These are phyloP conservation scores for Penicillium sp. DNA, from an alignment of 2,329 filamentous ascomycete genomes.

Conservation along the genomic window DNA sequence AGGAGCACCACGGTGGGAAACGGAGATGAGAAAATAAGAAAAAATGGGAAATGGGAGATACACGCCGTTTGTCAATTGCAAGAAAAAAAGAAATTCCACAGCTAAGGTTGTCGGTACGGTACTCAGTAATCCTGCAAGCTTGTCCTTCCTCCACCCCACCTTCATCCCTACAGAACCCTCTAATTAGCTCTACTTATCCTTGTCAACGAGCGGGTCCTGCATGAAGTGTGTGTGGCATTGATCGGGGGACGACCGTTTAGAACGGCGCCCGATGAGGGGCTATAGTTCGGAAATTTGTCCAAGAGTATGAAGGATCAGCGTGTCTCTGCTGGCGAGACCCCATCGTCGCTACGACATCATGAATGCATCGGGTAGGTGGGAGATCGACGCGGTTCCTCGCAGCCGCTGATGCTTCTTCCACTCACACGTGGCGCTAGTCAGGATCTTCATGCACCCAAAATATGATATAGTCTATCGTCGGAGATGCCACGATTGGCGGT, in stretches of 20 bases:
- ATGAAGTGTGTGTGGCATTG: conserved; percentile 10
- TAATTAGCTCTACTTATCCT: conserved; percentile 10
- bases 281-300: conserved; percentile 17
- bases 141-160: conserved; percentile 11
- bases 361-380: conserved; percentile 28
- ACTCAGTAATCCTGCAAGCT: conserved; percentile 12
- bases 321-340: conserved; percentile 11
- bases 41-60: neutral
- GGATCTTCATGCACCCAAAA: conserved; percentile 33
- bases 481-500: no score
- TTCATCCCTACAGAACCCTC: conserved; percentile 5
- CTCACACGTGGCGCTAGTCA: conserved; percentile 37
- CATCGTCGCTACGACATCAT: conserved; percentile 9
- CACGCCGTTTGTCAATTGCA: no score
- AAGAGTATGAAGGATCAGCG: conserved; percentile 19
- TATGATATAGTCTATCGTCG: neutral
- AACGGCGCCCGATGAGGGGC: neutral
- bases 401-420: conserved; percentile 35
- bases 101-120: conserved; percentile 10
- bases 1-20: conserved; percentile 4
- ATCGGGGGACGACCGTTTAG: conserved; percentile 6
- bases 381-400: conserved; percentile 37
- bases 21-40: neutral
- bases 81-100: conserved; percentile 5
- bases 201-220: conserved; percentile 17